Percentiles rank a stretch among this genome's conserved stretches.
Conservation (phyloP, 805 yeast genomes). For the Schwanniomyces vanrijiae region DNA sequence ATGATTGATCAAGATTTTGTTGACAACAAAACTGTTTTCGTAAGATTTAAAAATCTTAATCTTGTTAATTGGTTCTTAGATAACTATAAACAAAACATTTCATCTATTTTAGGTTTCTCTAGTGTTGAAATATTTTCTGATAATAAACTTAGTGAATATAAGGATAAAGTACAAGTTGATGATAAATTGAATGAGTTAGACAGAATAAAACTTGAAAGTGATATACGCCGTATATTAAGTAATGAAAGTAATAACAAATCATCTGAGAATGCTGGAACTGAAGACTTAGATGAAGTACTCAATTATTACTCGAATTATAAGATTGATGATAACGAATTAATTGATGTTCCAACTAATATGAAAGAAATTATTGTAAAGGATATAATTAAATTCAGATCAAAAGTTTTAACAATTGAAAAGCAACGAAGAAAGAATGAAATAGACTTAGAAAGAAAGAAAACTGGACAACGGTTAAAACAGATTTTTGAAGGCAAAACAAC, state of each 20-base stretch:
- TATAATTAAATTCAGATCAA: constrained; percentile 56
- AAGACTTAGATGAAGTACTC: constrained; percentile 35
- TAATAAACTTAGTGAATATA: background rate
- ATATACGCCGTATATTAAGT: constrained; percentile 9
- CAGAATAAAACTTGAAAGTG: constrained; percentile 5
- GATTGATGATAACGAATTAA: constrained; percentile 56
- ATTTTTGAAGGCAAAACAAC: constrained; percentile 41
- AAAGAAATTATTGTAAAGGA: constrained; percentile 52
- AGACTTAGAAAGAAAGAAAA: constrained; percentile 47
- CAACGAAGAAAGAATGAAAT: constrained; percentile 50
- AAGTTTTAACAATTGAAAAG: constrained; percentile 52
- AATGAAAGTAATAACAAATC: constrained; percentile 21
- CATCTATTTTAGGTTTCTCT: constrained; percentile 1
- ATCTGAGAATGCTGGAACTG: constrained; percentile 25
- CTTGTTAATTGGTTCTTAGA: constrained; percentile 8
- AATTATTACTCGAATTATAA: constrained; percentile 42
- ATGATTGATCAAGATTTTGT: constrained; percentile 29
- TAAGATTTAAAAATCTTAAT: constrained; percentile 20
- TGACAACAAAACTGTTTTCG: constrained; percentile 31
- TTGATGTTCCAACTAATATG: constrained; percentile 56
- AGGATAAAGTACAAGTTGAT: constrained; percentile 4
- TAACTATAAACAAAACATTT: constrained; percentile 1
- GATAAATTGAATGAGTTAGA: background rate
- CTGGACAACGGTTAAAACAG: constrained; percentile 47
- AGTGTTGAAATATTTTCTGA: constrained; percentile 4